These are phyloP conservation scores for Cenchrus americanus DNA, from an alignment of 176 grass and related monocot species.

Conservation along the genomic window DNA sequence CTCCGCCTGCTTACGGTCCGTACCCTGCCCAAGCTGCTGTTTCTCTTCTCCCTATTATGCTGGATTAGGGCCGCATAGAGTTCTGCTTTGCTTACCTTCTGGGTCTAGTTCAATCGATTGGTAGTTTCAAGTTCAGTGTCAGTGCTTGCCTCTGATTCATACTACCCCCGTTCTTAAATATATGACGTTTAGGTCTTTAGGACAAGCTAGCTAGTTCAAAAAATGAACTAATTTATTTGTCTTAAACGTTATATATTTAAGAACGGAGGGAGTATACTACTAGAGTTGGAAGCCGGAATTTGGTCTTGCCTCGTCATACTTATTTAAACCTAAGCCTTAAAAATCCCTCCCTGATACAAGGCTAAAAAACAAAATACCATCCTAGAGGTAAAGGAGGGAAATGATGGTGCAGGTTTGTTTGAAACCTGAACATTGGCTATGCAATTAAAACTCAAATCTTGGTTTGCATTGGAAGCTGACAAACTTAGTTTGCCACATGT, in stretches of 20 bases:
- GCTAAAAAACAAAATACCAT: neutral
- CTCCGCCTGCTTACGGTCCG: conserved; percentile 42
- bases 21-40: neutral
- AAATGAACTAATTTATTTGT: too few species aligned
- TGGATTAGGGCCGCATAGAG: neutral
- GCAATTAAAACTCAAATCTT: neutral
- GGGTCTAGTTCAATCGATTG: conserved; percentile 5
- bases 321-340: neutral
- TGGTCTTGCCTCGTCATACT: neutral
- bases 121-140: neutral
- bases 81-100: neutral
- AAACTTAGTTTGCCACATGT: neutral
- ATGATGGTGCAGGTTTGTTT: neutral
- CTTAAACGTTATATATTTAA: too few species aligned
- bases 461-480: neutral
- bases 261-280: neutral
- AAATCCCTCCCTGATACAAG: neutral
- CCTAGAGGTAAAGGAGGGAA: neutral
- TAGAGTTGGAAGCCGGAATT: neutral
- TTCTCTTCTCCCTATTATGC: neutral
- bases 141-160: neutral
- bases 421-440: neutral
- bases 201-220: too few species aligned
- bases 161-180: too few species aligned
- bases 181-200: too few species aligned